A percentile compares a stretch with the other conserved stretches of the same genome.
phyloP scores from a whole-genome alignment of 371 early-diverging fungal species.

The Chytridium lagenaria region DNA sequence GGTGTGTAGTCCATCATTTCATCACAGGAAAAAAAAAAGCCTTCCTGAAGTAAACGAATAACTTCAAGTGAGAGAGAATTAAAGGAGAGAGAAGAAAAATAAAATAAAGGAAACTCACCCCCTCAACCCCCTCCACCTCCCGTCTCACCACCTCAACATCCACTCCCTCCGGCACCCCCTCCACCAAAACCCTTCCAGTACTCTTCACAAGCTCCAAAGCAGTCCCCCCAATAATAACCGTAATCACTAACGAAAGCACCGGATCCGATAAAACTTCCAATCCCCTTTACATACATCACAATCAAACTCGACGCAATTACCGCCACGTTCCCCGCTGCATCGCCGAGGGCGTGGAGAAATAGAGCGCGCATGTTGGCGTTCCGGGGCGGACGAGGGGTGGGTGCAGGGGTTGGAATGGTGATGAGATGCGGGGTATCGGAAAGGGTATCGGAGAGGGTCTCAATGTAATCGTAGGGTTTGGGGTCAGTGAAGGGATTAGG shows the following conservation, averaged over 20 bases:
- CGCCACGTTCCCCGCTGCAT: constrained; percentile 14
- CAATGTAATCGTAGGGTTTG: too few relatives aligned
- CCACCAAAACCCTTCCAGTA: background rate
- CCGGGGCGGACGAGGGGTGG: background rate
- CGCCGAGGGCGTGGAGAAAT: constrained; percentile 19
- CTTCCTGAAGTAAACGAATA: background rate
- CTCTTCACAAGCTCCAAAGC: background rate
- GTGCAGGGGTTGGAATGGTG: background rate
- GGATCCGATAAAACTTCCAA: background rate
- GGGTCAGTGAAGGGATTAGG: background rate
- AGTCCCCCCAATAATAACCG: background rate
- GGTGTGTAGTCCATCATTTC: background rate
- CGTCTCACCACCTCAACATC: background rate
- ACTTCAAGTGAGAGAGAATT: too few relatives aligned
- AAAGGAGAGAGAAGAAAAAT: too few relatives aligned
- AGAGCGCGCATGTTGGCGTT: constrained; percentile 11
- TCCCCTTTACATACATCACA: background rate
- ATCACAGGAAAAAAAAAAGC: background rate
- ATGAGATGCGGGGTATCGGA: background rate
- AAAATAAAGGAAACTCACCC: background rate
- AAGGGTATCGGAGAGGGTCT: too few relatives aligned
- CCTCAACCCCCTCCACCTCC: background rate
- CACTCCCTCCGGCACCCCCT: constrained; percentile 5
- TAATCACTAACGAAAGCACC: constrained; percentile 5
- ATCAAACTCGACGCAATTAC: background rate